Conservation (phyloP, 2,329 filamentous ascomycete species). For the Stagonosporopsis vannaccii region DNA sequence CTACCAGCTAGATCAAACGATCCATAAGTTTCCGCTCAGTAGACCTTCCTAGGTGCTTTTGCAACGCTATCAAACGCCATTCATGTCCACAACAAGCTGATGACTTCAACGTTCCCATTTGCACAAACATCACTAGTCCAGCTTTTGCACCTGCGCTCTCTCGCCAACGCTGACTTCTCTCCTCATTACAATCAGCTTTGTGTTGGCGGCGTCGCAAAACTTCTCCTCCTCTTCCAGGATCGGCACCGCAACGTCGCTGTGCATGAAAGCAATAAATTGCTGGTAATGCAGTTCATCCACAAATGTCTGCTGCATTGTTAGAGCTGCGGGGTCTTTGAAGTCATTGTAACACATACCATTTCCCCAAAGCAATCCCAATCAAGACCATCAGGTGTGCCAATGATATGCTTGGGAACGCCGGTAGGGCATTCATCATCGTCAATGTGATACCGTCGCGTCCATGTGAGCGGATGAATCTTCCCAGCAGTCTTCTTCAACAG, state of each 20-base stretch:
- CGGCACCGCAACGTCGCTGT: slow-evolving; percentile 20
- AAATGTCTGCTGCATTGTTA: slow-evolving; percentile 12
- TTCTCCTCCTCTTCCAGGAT: slow-evolving; percentile 28
- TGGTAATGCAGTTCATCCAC: slow-evolving; percentile 29
- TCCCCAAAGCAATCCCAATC: slow-evolving; percentile 31
- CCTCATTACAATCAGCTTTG: slow-evolving; percentile 27
- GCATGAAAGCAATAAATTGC: slow-evolving; percentile 30
- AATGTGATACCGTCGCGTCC: slow-evolving; percentile 27
- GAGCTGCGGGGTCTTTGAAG: not conserved
- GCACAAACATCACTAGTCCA: not conserved
- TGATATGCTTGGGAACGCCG: slow-evolving; percentile 19
- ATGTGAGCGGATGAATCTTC: slow-evolving; percentile 26
- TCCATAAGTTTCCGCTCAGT: not conserved
- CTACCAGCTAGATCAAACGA: not conserved
- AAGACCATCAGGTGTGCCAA: slow-evolving; percentile 21
- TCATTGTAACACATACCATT: slow-evolving; percentile 10
- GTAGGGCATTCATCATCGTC: slow-evolving; percentile 21
- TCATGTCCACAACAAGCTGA: not conserved
- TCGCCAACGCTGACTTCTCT: slow-evolving; percentile 17
- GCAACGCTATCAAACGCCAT: not conserved
- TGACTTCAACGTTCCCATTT: not conserved
- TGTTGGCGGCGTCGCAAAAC: slow-evolving; percentile 23
- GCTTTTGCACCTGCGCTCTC: slow-evolving; percentile 7
- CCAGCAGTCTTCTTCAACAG: slow-evolving; percentile 22
- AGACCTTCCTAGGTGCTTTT: not conserved